Conservation (phyloP, 129 eudicot genomes). For the Artemisia argyi region DNA sequence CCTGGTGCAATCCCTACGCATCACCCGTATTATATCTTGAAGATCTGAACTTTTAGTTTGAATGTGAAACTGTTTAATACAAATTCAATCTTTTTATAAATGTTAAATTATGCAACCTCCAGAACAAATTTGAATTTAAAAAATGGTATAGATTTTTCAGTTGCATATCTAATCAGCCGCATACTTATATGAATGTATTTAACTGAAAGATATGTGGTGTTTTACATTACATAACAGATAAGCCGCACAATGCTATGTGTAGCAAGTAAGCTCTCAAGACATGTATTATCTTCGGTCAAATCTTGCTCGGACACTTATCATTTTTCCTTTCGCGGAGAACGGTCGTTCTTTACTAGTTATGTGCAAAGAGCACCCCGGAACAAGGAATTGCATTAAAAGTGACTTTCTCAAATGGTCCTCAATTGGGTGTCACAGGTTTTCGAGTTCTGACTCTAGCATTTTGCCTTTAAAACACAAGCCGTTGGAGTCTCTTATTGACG, state of each 20-base stretch:
- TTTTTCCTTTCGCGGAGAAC: slow-evolving; percentile 9
- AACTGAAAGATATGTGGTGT: not conserved
- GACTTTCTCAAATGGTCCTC: slow-evolving; percentile 48
- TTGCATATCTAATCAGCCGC: not conserved
- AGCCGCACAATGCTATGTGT: slow-evolving; percentile 46
- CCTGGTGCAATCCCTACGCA: too few species aligned
- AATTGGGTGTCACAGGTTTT: slow-evolving; percentile 38
- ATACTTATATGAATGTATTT: not conserved
- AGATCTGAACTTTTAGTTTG: too few species aligned
- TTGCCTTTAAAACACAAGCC: slow-evolving; percentile 68
- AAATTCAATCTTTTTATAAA: too few species aligned
- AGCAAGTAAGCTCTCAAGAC: slow-evolving; percentile 39
- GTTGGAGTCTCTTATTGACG: slow-evolving; percentile 70
- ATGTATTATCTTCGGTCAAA: slow-evolving; percentile 27
- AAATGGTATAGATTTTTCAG: too few species aligned
- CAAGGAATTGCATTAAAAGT: slow-evolving; percentile 26
- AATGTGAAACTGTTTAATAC: too few species aligned
- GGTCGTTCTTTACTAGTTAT: slow-evolving; percentile 25
- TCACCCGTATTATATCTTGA: too few species aligned
- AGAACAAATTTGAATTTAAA: too few species aligned
- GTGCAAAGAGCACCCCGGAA: slow-evolving; percentile 29
- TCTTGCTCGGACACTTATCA: slow-evolving; percentile 3
- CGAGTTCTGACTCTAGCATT: slow-evolving; percentile 78
- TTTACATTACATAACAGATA: slow-evolving; percentile 37
- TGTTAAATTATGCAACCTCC: too few species aligned